Conservation (phyloP, 345 rosid genomes). For the Syzygium jambos region DNA sequence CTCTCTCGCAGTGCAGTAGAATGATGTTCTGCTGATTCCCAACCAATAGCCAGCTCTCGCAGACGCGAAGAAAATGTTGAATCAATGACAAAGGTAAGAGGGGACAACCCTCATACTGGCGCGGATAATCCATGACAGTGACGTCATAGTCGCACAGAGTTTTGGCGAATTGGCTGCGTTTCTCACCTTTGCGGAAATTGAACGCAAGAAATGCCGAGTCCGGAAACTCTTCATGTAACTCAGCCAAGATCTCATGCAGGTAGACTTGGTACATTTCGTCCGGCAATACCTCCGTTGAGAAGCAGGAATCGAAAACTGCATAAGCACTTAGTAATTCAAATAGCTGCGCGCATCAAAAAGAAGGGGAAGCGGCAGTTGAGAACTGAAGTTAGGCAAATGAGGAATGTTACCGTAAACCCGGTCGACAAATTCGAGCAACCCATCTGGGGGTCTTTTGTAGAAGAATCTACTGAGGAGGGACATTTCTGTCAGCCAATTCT, state of each 20-base stretch:
- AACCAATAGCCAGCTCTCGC: conserved; percentile 80
- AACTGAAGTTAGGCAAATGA: neutral
- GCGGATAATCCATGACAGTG: conserved; percentile 81
- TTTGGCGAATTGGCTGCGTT: conserved; percentile 60
- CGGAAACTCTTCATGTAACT: conserved; percentile 78
- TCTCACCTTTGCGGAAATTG: conserved; percentile 89
- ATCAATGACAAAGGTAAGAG: conserved; percentile 75
- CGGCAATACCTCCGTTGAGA: conserved; percentile 77
- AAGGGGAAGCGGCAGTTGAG: neutral
- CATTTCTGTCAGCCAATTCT: conserved; percentile 30
- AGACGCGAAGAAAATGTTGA: conserved; percentile 84
- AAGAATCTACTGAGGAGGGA: conserved; percentile 86
- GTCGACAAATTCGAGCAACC: conserved; percentile 89
- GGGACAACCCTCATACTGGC: conserved; percentile 95
- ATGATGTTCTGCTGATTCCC: conserved; percentile 70
- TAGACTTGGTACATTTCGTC: conserved; percentile 61
- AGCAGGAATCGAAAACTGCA: conserved; percentile 95
- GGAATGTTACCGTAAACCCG: conserved; percentile 73
- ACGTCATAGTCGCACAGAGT: conserved; percentile 70
- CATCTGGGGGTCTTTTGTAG: conserved; percentile 92
- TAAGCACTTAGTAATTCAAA: neutral
- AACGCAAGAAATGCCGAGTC: conserved; percentile 74
- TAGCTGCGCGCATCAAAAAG: neutral
- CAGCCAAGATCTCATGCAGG: conserved; percentile 62
- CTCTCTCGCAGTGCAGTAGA: conserved; percentile 92